Evolutionary conservation across 2,329 filamentous ascomycete species (phyloP).

Genomic region (Colletotrichum aenigma): DNA sequence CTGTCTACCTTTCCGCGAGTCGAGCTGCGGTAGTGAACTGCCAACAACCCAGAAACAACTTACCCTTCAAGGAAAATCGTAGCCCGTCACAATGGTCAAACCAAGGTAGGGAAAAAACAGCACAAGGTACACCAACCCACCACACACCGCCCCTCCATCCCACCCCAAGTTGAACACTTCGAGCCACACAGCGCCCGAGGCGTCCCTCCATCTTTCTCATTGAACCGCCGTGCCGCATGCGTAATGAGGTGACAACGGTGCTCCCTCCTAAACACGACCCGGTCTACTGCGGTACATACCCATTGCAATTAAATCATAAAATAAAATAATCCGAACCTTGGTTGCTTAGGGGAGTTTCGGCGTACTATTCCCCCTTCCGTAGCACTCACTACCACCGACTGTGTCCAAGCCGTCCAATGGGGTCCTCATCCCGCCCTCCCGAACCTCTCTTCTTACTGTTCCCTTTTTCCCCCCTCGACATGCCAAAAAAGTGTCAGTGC

Average conservation of each 20-base stretch:
- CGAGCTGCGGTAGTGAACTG: not conserved
- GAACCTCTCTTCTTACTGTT: not conserved
- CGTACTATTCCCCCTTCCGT: not conserved
- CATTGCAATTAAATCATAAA: not conserved
- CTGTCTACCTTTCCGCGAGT: not conserved
- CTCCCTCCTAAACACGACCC: not conserved
- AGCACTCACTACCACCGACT: not conserved
- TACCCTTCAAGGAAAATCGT: not conserved
- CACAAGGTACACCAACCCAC: not conserved
- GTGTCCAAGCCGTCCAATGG: not conserved
- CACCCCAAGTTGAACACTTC: not conserved
- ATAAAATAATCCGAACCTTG: not conserved
- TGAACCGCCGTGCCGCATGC: not conserved
- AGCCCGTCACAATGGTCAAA: not conserved
- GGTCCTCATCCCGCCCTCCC: not conserved
- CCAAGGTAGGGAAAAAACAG: not conserved
- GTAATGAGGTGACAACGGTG: not conserved
- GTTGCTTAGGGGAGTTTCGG: not conserved
- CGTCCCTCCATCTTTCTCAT: not conserved
- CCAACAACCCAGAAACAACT: not conserved
- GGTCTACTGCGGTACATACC: not conserved
- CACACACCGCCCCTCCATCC: not conserved
- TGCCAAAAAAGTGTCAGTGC: not conserved
- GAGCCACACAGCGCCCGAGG: conserved; percentile 9
- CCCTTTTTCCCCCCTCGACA: not conserved